A percentile compares a stretch with the other conserved stretches of the same genome.
Evolutionary conservation across 305 asterid species (phyloP).

Genomic region (Ajuga reptans): DNA sequence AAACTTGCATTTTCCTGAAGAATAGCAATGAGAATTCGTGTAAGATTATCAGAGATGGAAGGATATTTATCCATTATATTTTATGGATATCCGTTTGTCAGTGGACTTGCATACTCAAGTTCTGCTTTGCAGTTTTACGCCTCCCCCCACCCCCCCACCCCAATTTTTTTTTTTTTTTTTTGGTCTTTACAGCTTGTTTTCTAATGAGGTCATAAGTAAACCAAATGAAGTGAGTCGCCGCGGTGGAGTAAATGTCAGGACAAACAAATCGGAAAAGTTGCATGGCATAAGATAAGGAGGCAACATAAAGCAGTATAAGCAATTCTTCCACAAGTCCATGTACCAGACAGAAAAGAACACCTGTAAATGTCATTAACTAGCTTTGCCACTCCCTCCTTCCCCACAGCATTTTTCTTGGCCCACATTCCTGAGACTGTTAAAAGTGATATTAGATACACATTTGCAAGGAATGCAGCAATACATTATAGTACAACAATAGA

Average conservation of each 20-base stretch:
- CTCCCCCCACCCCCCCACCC: neutral
- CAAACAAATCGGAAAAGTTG: conserved; percentile 8
- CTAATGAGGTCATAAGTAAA: conserved; percentile 5
- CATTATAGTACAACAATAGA: neutral
- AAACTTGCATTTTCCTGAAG: conserved; percentile 81
- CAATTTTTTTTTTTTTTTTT: neutral
- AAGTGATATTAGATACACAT: conserved; percentile 6
- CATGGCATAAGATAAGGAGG: neutral
- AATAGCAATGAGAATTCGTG: conserved; percentile 17
- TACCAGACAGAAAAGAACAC: conserved; percentile 28
- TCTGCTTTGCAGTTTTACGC: neutral
- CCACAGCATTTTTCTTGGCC: conserved; percentile 58
- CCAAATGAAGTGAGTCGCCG: neutral
- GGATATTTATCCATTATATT: neutral
- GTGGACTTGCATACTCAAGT: conserved; percentile 1
- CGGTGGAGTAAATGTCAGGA: conserved; percentile 2
- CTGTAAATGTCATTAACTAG: conserved; percentile 72
- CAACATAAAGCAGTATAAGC: neutral
- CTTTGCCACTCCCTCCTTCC: conserved; percentile 66
- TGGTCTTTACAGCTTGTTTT: neutral
- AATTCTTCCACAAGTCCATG: conserved; percentile 8
- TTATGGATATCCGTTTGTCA: neutral
- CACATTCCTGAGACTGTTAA: conserved; percentile 49
- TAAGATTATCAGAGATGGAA: conserved; percentile 9
- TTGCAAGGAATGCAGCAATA: conserved; percentile 6